Evolutionary conservation across 2,329 filamentous ascomycete genomes (phyloP), one percentile per base, ranked within the genome.

Genomic region (Mycosphaerella sp.): DNA sequence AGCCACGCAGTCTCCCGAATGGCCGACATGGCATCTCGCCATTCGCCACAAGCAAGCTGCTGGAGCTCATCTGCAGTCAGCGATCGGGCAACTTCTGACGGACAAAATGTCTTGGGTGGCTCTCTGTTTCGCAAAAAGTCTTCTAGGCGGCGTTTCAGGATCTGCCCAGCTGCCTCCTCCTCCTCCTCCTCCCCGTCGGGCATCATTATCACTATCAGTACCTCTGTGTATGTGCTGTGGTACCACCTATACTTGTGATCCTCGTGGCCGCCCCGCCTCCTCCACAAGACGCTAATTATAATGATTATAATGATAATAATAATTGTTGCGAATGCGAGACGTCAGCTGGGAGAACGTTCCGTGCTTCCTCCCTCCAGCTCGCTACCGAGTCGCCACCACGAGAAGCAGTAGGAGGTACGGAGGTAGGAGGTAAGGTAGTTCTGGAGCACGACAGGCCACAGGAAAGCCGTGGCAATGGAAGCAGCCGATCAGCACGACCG

Each of bases 101-200:
- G 77, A 60, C 77, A 80, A 57, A 78, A 74, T 0, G 77, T 79
- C 61, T 79, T 79, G 9, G 77, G 77, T n/a, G 68, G 67, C 4
- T 66, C 51, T 6, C 67, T 59, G 12, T 40, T 45, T 12, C 48
- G 53, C 31, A 66, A 51, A 54, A 66, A 62, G 51, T 58, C 38
- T 14, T 51, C 38, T 17, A 67, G 56, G 42, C 52, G 59, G n/a
- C 45, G 48, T 58, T 59, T 55, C 42, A 60, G 55, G 42, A 51
- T 48, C 42, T 12, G 29, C 14, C 34, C 42, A 46, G 54, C 40
- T 41, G 43, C 17, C 46, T 48, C 36, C 26, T 41, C 49, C 36
- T 34, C 49, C 36, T 34, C 47, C 14, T 17, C 14, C 14, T 17
- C 14, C 14, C 14, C 14, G 41, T 53, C 49, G 45, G 53, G 31